A percentile compares a stretch with the other conserved stretches of the same genome.
Evolutionary conservation across 352 stramenopile species (phyloP).

Genomic region (Phytopythium montanum): DNA sequence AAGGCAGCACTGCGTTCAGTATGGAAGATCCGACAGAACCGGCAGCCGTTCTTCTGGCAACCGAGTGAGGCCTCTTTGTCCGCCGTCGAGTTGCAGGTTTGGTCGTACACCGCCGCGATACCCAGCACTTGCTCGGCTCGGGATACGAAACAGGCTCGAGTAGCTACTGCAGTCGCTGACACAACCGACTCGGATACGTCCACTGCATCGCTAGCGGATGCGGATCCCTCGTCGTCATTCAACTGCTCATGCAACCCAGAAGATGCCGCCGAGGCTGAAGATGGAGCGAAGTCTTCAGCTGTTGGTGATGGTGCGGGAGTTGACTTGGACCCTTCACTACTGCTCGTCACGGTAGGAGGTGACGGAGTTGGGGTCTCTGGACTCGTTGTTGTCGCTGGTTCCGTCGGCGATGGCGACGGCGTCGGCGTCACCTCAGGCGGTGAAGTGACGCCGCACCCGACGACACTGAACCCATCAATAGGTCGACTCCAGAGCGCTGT

Average conservation of each 20-base stretch:
- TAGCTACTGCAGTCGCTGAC: neutral
- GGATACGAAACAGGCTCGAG: neutral
- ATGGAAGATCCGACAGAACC: conserved; percentile 4
- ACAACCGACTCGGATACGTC: neutral
- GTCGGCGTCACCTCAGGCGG: neutral
- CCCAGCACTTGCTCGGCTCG: neutral
- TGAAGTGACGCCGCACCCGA: neutral
- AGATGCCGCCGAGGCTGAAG: neutral
- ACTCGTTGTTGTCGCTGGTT: neutral
- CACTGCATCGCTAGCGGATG: neutral
- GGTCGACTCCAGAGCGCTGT: conserved; percentile 1
- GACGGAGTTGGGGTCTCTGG: neutral
- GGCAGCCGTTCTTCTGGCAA: conserved; percentile 3
- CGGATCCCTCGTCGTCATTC: neutral
- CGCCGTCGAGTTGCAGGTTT: neutral
- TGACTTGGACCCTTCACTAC: neutral
- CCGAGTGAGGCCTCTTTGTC: neutral
- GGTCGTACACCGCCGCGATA: conserved; percentile 2
- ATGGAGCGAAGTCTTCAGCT: neutral
- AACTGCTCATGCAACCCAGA: neutral
- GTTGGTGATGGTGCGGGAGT: neutral
- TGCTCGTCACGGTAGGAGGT: neutral
- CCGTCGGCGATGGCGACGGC: neutral
- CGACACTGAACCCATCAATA: conserved; percentile 1
- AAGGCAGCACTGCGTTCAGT: neutral